Base-by-base conservation (phyloP, 345 rosid species). In the Erodium maritimum region DNA sequence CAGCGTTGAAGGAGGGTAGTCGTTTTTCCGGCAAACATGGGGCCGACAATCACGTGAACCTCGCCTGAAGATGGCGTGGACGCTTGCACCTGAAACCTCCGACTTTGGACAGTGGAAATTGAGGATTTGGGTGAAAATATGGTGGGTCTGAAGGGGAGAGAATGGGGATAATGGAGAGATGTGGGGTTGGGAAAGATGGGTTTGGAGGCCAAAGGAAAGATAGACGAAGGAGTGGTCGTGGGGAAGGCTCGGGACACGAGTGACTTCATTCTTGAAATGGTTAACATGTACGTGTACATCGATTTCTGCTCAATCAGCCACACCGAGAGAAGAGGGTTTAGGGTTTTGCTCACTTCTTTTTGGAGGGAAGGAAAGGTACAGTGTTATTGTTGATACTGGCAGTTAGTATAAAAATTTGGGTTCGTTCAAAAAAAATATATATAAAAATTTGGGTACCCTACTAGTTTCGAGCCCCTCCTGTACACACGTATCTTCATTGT, bases 21-120 rank as follows among this genome's bases (percentile, higher is more conserved):
- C 5, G 97, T 87, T 61, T 83, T 82, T 8, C 83, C 91, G 53
- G 95, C 76, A 57, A 83, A 87, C 89, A 80, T 79, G 18, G 89
- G 83, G 21, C 79, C 97, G 11, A 85, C 81, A 19, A 87, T 80
- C 64, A 90, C 94, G 67, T 87, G 97, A 61, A 85, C 69, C 75
- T 83, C 90, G 1, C 95, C 82, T 23, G 77, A 70, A 19, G 68
- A n/a, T 8, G 77, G 57, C 10, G 25, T 60, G 16, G 73, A 45
- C 11, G 75, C 56, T 18, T 63, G 71, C 5, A 75, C 54, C 11
- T 68, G 79, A 51, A 74, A 24, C n/a, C 55, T 55, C 22, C 73
- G 67, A 29, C 50, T 58, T 24, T 51, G 71, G 46, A 60, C 52
- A 5, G 71, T 16, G 61, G 45, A 54, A 21, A 17, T 21, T 1